phyloP scores from a whole-genome alignment of 2,329 filamentous ascomycete species.

The Pestalotiopsis sp. region DNA sequence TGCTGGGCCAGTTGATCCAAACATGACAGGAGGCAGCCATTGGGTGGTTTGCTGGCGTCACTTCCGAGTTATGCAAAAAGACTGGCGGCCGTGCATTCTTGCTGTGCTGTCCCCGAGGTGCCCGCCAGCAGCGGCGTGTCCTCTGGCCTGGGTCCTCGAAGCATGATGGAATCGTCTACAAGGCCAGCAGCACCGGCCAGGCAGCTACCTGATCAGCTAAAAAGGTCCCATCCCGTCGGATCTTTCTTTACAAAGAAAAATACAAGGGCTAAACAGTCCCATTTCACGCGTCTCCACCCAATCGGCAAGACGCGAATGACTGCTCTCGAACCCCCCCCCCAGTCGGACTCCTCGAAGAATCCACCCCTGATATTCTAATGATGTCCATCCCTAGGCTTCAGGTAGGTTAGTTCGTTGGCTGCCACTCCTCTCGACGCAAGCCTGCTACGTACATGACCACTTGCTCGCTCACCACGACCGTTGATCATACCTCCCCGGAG shows the following conservation, averaged over 20 bases:
- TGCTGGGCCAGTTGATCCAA: conserved; percentile 23
- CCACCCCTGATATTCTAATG: conserved; percentile 11
- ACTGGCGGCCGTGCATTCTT: background rate
- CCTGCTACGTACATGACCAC: background rate
- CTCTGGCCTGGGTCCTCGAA: background rate
- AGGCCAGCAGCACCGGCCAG: background rate
- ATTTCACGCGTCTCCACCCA: conserved; percentile 25
- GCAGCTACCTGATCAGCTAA: background rate
- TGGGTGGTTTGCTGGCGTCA: background rate
- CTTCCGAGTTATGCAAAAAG: background rate
- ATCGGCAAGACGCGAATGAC: conserved; percentile 20
- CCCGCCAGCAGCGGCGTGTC: background rate
- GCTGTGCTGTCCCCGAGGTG: background rate
- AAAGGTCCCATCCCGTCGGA: background rate
- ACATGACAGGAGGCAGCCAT: background rate
- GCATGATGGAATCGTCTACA: background rate
- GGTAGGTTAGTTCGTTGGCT: background rate
- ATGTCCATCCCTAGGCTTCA: background rate
- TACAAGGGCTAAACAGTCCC: conserved; percentile 11
- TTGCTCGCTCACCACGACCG: background rate
- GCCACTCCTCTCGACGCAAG: background rate
- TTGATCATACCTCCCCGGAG: background rate
- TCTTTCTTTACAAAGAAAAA: background rate
- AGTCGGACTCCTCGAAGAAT: conserved; percentile 3
- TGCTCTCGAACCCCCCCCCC: conserved; percentile 7